Evolutionary conservation across 2,329 filamentous ascomycete genomes (phyloP).

Genomic region (Fusarium oxysporum): DNA sequence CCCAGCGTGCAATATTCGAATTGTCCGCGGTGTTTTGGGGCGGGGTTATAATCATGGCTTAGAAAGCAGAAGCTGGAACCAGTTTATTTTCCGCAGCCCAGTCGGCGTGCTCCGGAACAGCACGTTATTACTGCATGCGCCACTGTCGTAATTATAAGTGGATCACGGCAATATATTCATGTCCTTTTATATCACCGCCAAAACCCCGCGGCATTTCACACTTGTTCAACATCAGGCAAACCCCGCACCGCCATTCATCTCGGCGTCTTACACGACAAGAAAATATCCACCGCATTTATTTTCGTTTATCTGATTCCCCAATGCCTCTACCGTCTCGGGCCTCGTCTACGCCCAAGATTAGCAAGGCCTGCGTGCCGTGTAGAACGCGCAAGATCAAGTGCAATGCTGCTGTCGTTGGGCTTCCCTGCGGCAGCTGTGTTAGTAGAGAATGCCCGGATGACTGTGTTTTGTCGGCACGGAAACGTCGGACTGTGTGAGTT

Average conservation of each 20-base stretch:
- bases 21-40: not conserved
- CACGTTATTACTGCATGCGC: not conserved
- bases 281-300: not conserved
- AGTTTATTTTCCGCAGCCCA: not conserved
- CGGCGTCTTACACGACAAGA: not conserved
- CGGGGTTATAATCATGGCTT: not conserved
- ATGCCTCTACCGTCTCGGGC: not conserved
- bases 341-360: constrained; percentile 12
- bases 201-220: constrained; percentile 7
- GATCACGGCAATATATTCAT: not conserved
- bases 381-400: constrained; percentile 37
- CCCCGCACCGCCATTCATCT: not conserved
- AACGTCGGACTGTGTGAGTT: constrained; percentile 26
- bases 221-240: not conserved
- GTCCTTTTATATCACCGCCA: not conserved
- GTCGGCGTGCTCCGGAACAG: not conserved
- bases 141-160: not conserved
- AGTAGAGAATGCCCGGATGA: constrained; percentile 3
- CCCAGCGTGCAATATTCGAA: not conserved
- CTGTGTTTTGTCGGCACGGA: constrained; percentile 26
- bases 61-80: not conserved
- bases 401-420: constrained; percentile 20
- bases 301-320: not conserved
- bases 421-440: constrained; percentile 32
- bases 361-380: constrained; percentile 36